phyloP scores from a whole-genome alignment of 2,329 filamentous ascomycete species.

The Alternaria sp. region DNA sequence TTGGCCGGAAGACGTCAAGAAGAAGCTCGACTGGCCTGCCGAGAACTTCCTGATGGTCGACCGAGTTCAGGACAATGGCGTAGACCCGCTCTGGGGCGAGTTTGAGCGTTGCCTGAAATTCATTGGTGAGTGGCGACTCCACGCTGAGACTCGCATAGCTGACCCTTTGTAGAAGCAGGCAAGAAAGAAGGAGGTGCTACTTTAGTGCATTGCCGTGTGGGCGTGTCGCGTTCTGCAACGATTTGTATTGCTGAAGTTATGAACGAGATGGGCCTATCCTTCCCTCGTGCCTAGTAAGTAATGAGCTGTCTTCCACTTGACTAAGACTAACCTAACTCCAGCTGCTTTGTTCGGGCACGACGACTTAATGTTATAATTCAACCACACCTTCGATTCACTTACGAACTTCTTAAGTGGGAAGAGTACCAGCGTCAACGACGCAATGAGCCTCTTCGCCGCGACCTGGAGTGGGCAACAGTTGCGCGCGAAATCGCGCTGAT shows the following conservation, averaged over 20 bases:
- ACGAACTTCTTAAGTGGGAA: conserved; percentile 96
- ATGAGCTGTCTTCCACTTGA: neutral
- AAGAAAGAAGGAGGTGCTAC: conserved; percentile 80
- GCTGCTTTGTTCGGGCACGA: conserved; percentile 89
- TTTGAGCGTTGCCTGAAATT: conserved; percentile 88
- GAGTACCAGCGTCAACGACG: conserved; percentile 70
- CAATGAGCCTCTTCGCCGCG: conserved; percentile 66
- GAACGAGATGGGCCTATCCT: conserved; percentile 78
- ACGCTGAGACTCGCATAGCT: conserved; percentile 4
- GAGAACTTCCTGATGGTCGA: conserved; percentile 83
- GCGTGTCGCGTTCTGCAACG: conserved; percentile 92
- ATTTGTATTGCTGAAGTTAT: conserved; percentile 99
- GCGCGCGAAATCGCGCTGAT: conserved; percentile 90
- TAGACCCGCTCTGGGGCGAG: conserved; percentile 86
- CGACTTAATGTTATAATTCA: conserved; percentile 98
- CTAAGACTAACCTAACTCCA: conserved; percentile 31
- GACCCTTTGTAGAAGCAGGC: conserved; percentile 70
- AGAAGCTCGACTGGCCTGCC: conserved; percentile 69
- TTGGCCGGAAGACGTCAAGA: conserved; percentile 73
- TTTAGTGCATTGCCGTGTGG: conserved; percentile 93
- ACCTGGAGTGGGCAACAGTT: conserved; percentile 90
- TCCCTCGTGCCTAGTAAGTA: conserved; percentile 83
- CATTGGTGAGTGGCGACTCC: conserved; percentile 72
- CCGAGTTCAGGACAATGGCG: conserved; percentile 93
- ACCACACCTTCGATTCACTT: conserved; percentile 88